Evolutionary conservation across 805 yeast genomes (phyloP), one percentile per base, ranked within the genome.

Genomic region (Lipomyces mesembrius): DNA sequence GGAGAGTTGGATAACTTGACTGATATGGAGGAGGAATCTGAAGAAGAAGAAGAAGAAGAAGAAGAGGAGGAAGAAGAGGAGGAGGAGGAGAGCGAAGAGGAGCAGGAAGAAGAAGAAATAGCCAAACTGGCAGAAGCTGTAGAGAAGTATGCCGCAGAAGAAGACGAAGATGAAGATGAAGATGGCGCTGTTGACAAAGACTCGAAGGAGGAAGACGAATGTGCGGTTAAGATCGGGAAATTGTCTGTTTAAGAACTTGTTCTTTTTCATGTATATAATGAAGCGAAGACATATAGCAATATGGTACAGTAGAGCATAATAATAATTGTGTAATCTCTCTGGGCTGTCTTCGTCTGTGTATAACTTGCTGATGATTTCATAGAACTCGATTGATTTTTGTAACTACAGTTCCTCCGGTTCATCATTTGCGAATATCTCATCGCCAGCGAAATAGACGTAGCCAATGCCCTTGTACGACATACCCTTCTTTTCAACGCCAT

Each of bases 1-100:
- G 97, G 96, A 68, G 94, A 89, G 77, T 81, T 95, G 43, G 97
- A 94, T 74, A 99, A 95, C 76, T 83, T 95, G 60, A 98, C 94
- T 74, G 99, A 95, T 73, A 85, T 95, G 80, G 99, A 94, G 81
- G 97, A 92, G 77, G 81, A 84, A 46, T 87, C 87, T 70, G 85
- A 87, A 59, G 90, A 85, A 29, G 91, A 87, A 62, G 91, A 87
- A 64, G 91, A 87, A 27, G 89, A 84, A 2, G 88, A 83, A 22
- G 88, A 83, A 11, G 87, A 83, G 4, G 88, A 81, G 2, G 85
- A 81, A 17, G 86, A 82, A 7, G 84, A 83, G 59, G 91, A 84
- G 58, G 91, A 86, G 59, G 84, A 81, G 35, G 82, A 79, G 25
- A 82, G 76, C 9, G 82, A 78, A 6, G 81, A 78, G 25, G 78